Evolutionary conservation across 352 stramenopile genomes (phyloP), one percentile per base, ranked within the genome.

Genomic region (Globisporangium rhizosaccharum): DNA sequence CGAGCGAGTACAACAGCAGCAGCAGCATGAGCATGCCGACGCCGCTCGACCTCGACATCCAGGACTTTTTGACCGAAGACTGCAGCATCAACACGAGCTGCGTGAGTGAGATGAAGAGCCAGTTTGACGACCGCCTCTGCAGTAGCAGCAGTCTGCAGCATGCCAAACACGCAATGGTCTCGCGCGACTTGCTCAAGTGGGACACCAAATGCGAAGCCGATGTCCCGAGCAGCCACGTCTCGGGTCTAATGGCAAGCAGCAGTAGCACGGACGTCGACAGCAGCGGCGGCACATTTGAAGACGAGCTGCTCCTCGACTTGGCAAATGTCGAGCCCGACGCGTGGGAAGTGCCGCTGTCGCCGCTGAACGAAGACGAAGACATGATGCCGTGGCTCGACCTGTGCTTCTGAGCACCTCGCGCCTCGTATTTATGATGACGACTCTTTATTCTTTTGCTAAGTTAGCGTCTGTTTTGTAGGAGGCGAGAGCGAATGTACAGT

Each of bases 311-410:
- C 33, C 63, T 88, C 57, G 79, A 89, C 51, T 62, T 91, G 17
- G 82, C 82, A 45, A 91, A 75, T 48, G 82, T 91, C 23, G 76
- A 89, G 65, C 82, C 82, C 2, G 84, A 80, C 6, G 70, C 82
- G 3, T 94, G 84, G 84, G 84, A 94, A 53, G 73, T 89, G 59
- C 84, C 84, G 48, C 58, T 94, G 53, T 94, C 84, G 18, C 84
- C 84, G 37, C 67, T 94, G 56, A 91, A 91, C 62, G 82, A 94
- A 42, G 73, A 80, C 57, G 84, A 92, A 60, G 83, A 93, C 58
- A 77, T 90, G 73, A 88, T 92, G 74, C 78, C 82, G 44, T 92
- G 82, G 82, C 70, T 91, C 59, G 84, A 94, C 58, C 65, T 94
- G 57, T 90, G 80, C 66, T 94, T 94, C 50, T 92, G 75, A 75